Conservation (phyloP, 331 rosid genomes). For the Saraca asoca region DNA sequence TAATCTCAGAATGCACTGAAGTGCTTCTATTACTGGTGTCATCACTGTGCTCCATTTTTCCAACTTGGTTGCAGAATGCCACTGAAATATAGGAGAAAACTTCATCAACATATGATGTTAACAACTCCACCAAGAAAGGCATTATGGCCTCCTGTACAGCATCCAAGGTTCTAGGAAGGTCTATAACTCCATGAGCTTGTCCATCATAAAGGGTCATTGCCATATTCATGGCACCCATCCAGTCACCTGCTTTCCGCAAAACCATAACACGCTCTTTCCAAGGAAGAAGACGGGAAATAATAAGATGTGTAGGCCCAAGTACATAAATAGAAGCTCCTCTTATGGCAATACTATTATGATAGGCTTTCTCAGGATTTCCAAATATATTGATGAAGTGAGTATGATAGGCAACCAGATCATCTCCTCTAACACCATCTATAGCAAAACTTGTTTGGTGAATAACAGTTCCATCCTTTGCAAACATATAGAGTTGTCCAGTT, state of each 20-base stretch:
- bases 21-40: constrained; percentile 46
- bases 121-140: constrained; percentile 89
- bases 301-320: constrained; percentile 76
- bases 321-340: constrained; percentile 95
- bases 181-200: constrained; percentile 89
- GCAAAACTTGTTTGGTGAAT: constrained; percentile 89
- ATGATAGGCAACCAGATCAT: constrained; percentile 82
- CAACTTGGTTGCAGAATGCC: constrained; percentile 89
- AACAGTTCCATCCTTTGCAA: constrained; percentile 82
- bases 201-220: constrained; percentile 93
- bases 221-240: constrained; percentile 99
- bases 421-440: constrained; percentile 68
- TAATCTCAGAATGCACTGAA: constrained; percentile 76
- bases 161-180: constrained; percentile 91
- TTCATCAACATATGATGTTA: constrained; percentile 88
- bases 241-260: constrained; percentile 85
- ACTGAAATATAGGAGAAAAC: constrained; percentile 93
- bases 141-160: constrained; percentile 89
- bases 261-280: constrained; percentile 95
- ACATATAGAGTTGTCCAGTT: constrained; percentile 76
- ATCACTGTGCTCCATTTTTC: constrained; percentile 56
- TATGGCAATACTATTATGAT: constrained; percentile 74
- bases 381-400: constrained; percentile 71
- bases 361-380: constrained; percentile 95
- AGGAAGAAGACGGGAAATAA: constrained; percentile 89